These are phyloP conservation scores for Phytophthora podocarpi DNA, from an alignment of 352 stramenopile species.

Conservation along the genomic window DNA sequence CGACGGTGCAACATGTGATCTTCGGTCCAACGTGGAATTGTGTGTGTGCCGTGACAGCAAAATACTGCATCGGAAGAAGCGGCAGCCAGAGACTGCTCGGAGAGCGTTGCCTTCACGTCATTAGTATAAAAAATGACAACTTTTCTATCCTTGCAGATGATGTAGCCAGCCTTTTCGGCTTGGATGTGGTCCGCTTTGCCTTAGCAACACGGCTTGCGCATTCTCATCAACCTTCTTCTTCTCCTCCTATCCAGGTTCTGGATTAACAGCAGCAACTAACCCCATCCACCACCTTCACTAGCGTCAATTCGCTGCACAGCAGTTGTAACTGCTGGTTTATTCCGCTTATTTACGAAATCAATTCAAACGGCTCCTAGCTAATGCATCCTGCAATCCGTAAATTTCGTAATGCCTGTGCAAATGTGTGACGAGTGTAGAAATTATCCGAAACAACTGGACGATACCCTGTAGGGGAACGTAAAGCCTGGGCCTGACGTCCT, in stretches of 20 bases:
- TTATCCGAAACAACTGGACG: too few relatives aligned
- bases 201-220: background rate
- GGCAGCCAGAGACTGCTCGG: background rate
- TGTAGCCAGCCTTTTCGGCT: conserved; percentile 3
- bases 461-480: too few relatives aligned
- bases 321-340: too few relatives aligned
- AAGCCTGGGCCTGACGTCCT: too few relatives aligned
- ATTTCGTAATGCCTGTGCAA: too few relatives aligned
- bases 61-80: conserved; percentile 3
- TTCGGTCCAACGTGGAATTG: conserved; percentile 12
- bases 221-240: conserved; percentile 6
- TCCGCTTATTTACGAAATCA: too few relatives aligned
- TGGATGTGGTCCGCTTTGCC: background rate
- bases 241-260: conserved; percentile 1
- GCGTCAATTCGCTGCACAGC: too few relatives aligned
- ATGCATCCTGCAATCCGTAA: too few relatives aligned
- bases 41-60: conserved; percentile 12
- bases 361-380: too few relatives aligned
- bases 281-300: too few relatives aligned
- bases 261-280: too few relatives aligned
- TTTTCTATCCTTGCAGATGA: conserved; percentile 28
- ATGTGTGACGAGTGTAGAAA: too few relatives aligned
- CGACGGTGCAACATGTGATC: conserved; percentile 12
- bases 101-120: conserved; percentile 8
- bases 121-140: conserved; percentile 22